A percentile compares a stretch with the other conserved stretches of the same genome.
Evolutionary conservation across 495 filamentous ascomycete genomes (phyloP).

Genomic region (Articulospora tetracladia): DNA sequence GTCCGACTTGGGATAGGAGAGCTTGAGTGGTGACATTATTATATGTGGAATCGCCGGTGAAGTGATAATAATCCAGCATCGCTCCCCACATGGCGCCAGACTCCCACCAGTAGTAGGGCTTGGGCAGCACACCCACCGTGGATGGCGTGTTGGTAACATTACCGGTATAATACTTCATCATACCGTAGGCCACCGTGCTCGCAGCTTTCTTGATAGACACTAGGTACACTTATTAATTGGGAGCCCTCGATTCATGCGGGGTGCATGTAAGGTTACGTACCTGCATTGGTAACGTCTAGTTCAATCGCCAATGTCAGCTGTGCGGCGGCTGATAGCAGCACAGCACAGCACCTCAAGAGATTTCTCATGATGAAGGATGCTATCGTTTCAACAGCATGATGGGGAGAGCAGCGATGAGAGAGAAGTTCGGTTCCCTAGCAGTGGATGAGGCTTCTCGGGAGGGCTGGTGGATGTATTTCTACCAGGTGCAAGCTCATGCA

Average conservation of each 20-base stretch:
- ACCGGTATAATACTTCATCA: slow-evolving; percentile 53
- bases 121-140: slow-evolving; percentile 64
- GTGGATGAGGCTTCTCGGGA: background rate
- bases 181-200: slow-evolving; percentile 19
- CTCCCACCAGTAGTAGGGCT: slow-evolving; percentile 84
- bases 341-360: background rate
- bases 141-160: slow-evolving; percentile 66
- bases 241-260: background rate
- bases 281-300: slow-evolving; percentile 7
- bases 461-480: slow-evolving; percentile 1
- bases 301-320: background rate
- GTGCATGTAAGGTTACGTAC: background rate
- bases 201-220: slow-evolving; percentile 22
- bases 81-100: slow-evolving; percentile 77
- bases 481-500: background rate
- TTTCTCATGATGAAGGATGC: slow-evolving; percentile 5
- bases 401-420: background rate
- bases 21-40: slow-evolving; percentile 68
- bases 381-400: slow-evolving; percentile 2
- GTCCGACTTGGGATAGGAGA: slow-evolving; percentile 67
- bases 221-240: background rate
- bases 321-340: background rate
- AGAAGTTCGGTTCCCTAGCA: background rate
- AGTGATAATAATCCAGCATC: slow-evolving; percentile 79
- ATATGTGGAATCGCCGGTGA: slow-evolving; percentile 74